Evolutionary conservation across 2,329 filamentous ascomycete genomes (phyloP), one percentile per base, ranked within the genome.

Genomic region (Bipolaris gigantea): DNA sequence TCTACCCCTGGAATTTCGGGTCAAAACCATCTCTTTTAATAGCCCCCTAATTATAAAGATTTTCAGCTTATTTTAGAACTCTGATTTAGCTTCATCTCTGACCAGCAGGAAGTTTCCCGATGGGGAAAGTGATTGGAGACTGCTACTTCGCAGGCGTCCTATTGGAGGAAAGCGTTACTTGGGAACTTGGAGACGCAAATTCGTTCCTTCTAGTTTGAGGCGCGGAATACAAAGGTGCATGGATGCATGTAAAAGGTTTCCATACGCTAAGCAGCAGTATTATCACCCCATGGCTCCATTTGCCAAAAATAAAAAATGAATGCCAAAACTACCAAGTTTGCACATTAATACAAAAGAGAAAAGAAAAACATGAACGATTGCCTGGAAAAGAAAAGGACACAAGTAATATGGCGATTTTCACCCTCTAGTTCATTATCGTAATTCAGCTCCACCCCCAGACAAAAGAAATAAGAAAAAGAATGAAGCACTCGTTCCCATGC

Each of bases 121-220:
- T n/a, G n/a, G n/a, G n/a, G n/a, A n/a, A n/a, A n/a, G n/a, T n/a
- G n/a, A 36, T 64, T 0, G 56, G 56, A 3, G 59, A 67, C 39
- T 61, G 55, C 23, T 64, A 62, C 44, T 42, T 63, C 3, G 46
- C 62, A 48, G 57, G 50, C 1, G 27, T 56, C 16, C 65, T 63
- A 57, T 50, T 53, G 51, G 61, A 60, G 0, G 61, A 64, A 42
- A 55, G 45, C 4, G 57, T 64, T 1, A 30, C 4, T n/a, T 23
- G 16, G 7, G 15, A 33, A 33, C 1, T 62, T 55, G 3, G 21
- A 11, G 23, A 42, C 3, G 25, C 25, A 32, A 43, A 6, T 19
- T 13, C 6, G 9, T 32, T 32, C 8, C 9, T 19, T 15, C 40
- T 42, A 0, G 2, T 19, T 32, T 32, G 25, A 43, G 23, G 7